Base-by-base conservation (phyloP, 106 monocot species). In the Posidonia australis region DNA sequence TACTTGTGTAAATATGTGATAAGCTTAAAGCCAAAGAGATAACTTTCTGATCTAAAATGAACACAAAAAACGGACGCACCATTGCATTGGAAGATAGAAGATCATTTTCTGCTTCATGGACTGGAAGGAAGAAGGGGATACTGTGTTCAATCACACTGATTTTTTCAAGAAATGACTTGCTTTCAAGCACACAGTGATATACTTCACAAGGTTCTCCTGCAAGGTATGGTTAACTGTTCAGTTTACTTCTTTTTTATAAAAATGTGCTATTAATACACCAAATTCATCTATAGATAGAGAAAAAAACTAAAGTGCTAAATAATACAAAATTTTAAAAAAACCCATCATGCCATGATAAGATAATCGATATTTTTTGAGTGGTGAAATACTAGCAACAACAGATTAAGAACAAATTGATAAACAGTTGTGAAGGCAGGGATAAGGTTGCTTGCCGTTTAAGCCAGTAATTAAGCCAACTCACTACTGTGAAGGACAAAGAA, bases 111-210 rank as follows among this genome's bases (percentile, higher is more conserved):
- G 80, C 82, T 83, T 98, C 98, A n/a, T 83, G 76, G 56, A 98
- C 77, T 42, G 98, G 98, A 9, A 98, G 85, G 57, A 98, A 98
- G 64, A 98, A 98, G 10, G 98, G 98, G 46, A 91, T 60, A 47
- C 91, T 91, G 63, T 98, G 98, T 54, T 98, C 87, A 72, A 77
- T 76, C 27, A 98, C 91, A 64, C 62, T 83, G 78, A 98, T 83
- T 70, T 98, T 98, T 68, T 98, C 84, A 68, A 98, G 91, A 77
- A 98, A 98, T 53, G 98, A 98, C 79, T 91, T 98, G 78, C 98
- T 98, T 76, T 98, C 91, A 69, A 98, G 80, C 21, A 98, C 84
- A 77, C 90, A 90, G 73, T 98, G 86, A 60, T 72, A 98, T 55
- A 80, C 74, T 46, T 98, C 98, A 83, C 84, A 91, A 55, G 87